These are phyloP conservation scores for Penicillium hesseltinei DNA, from an alignment of 2,329 filamentous ascomycete species.

Conservation along the genomic window DNA sequence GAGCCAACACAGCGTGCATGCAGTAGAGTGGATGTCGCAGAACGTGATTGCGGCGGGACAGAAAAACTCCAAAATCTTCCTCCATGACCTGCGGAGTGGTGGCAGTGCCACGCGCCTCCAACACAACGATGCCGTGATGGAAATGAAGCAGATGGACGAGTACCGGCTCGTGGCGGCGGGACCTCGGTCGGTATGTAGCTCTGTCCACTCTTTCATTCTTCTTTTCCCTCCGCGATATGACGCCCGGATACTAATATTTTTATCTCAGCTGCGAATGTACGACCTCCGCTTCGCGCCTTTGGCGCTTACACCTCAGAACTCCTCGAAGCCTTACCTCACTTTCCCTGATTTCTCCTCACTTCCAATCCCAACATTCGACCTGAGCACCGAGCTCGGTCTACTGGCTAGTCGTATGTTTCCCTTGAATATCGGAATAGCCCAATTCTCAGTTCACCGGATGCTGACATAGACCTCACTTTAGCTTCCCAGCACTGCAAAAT, in stretches of 20 bases:
- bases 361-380: conserved; percentile 34
- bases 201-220: not conserved
- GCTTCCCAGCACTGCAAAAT: conserved; percentile 35
- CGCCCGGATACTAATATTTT: not conserved
- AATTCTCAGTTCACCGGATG: not conserved
- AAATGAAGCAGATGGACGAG: conserved; percentile 37
- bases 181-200: conserved; percentile 29
- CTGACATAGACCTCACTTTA: conserved; percentile 10
- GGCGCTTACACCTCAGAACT: conserved; percentile 25
- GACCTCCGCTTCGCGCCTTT: conserved; percentile 39
- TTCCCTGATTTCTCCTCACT: conserved; percentile 35
- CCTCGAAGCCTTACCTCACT: conserved; percentile 35
- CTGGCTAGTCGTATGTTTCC: conserved; percentile 37
- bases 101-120: conserved; percentile 33
- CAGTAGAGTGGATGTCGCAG: conserved; percentile 41
- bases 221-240: not conserved
- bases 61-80: conserved; percentile 34
- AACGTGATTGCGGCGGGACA: conserved; percentile 39
- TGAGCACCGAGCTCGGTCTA: conserved; percentile 39
- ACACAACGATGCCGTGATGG: conserved; percentile 35
- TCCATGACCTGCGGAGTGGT: conserved; percentile 38
- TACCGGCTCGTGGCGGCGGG: conserved; percentile 38
- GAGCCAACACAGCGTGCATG: conserved; percentile 23
- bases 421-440: not conserved
- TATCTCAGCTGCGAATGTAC: conserved; percentile 41